Evolutionary conservation across 2,329 filamentous ascomycete species (phyloP), one percentile per base, ranked within the genome.

Genomic region (Aspergillus quadrilineatus): DNA sequence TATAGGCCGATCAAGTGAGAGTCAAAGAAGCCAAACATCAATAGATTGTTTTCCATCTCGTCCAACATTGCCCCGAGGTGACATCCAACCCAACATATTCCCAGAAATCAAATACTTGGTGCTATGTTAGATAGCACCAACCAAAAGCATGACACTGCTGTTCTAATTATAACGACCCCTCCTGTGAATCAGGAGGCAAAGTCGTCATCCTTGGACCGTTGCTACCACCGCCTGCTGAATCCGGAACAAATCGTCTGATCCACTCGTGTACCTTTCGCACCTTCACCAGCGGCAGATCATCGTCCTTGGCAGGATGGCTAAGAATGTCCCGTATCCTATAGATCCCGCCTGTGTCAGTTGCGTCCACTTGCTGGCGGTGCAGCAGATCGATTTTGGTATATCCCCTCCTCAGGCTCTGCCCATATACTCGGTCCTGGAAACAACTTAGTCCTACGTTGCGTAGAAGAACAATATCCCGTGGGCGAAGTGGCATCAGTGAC

Each of bases 401-500:
- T 6, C 85, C 85, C 60, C 83, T 83, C 29, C 88, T 84, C 60
- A 97, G 75, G 67, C 88, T 94, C 70, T 95, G 89, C 0, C 93
- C 92, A 65, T 94, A 92, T 0, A 97, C 92, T 64, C 83, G 87
- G 46, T 85, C 84, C 50, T 82, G 82, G 70, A 93, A 97, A 4
- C 85, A 84, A 51, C 85, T 85, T 50, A 97, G 78, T 0, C 88
- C 91, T 6, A 96, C 86, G 65, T 93, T 92, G 55, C 87, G 85
- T 57, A 96, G 69, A 12, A 96, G 79, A 4, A 97, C 79, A 1
- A 96, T 83, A 67, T 97, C 91, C 64, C 88, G 87, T 0, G 85
- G 76, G 45, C 86, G 80, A 32, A 96, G 74, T 0, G 68, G 73
- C 1, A 75, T 70, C 57, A 77, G 71, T 41, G 65, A 77, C 61